Percentiles rank a stretch among this genome's conserved stretches.
These are phyloP conservation scores for Hyphopichia buzzinii DNA, from an alignment of 1,139 yeast species.

Conservation along the genomic window DNA sequence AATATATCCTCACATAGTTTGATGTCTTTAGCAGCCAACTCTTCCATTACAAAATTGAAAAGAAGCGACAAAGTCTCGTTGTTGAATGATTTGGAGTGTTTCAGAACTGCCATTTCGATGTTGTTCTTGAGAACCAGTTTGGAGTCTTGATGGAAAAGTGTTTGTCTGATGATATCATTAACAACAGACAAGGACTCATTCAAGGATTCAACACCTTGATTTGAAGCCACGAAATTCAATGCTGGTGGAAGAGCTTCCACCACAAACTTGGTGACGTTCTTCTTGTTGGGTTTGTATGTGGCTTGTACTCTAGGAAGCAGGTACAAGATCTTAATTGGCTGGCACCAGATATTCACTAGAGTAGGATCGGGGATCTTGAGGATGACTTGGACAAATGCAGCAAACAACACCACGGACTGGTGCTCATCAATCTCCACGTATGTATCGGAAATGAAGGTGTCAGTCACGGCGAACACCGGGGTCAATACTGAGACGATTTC, in stretches of 20 bases:
- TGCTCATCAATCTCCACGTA: slow-evolving; percentile 37
- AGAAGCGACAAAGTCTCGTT: slow-evolving; percentile 18
- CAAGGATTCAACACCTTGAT: neutral
- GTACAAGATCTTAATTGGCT: slow-evolving; percentile 21
- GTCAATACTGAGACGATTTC: slow-evolving; percentile 5
- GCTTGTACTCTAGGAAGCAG: slow-evolving; percentile 24
- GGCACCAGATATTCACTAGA: slow-evolving; percentile 19
- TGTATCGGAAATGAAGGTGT: slow-evolving; percentile 17
- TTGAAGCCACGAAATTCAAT: neutral
- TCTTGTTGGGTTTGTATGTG: slow-evolving; percentile 29
- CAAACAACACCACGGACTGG: slow-evolving; percentile 18
- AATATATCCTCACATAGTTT: slow-evolving; percentile 45
- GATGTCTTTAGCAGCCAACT: slow-evolving; percentile 25
- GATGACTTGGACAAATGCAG: slow-evolving; percentile 12
- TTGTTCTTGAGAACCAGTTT: slow-evolving; percentile 8
- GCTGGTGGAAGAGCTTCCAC: slow-evolving; percentile 10
- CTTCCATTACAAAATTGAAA: slow-evolving; percentile 24
- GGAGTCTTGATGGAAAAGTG: slow-evolving; percentile 1
- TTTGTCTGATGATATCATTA: neutral
- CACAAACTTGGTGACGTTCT: slow-evolving; percentile 26
- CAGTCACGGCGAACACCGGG: slow-evolving; percentile 14
- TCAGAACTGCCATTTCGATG: slow-evolving; percentile 17
- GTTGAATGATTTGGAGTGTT: slow-evolving; percentile 9
- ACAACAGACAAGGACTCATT: neutral
- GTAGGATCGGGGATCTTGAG: neutral